Evolutionary conservation across 306 rosid genomes (phyloP).

Genomic region (Cyclanthera cordifolia): DNA sequence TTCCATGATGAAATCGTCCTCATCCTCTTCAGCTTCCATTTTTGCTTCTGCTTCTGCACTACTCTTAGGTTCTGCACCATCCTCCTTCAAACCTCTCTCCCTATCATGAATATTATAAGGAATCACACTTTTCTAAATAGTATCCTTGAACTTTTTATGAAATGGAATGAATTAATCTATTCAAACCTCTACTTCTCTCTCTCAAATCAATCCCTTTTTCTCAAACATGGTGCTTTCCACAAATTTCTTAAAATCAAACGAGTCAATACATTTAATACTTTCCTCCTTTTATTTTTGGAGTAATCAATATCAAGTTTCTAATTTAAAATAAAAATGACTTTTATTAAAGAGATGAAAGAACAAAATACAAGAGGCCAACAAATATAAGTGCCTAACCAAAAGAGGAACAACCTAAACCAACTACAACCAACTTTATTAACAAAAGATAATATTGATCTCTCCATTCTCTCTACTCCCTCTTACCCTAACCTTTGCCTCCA

Average conservation of each 20-base stretch:
- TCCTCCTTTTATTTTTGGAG: neutral
- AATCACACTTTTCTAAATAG: neutral
- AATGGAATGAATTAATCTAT: neutral
- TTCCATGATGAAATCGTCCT: conserved; percentile 75
- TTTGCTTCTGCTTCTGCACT: conserved; percentile 50
- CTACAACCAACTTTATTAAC: neutral
- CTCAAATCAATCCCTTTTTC: neutral
- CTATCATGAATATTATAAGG: neutral
- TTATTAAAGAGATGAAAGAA: neutral
- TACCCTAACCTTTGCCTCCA: no score
- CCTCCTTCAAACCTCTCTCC: neutral
- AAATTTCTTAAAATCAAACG: neutral
- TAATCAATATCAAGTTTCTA: neutral
- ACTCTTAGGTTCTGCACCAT: conserved; percentile 9
- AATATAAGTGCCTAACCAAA: neutral
- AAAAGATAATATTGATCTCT: no score
- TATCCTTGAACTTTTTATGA: neutral
- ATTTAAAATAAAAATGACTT: no score
- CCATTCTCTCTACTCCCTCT: no score
- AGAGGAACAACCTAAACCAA: neutral
- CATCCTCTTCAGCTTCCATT: conserved; percentile 63
- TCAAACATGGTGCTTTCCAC: neutral
- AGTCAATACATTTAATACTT: no score
- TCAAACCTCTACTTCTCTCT: neutral
- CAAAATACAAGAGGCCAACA: neutral